Percentiles rank a stretch among this genome's conserved stretches.
These are phyloP conservation scores for Grigorovia jiainica DNA, from an alignment of 805 yeast species.

Conservation along the genomic window DNA sequence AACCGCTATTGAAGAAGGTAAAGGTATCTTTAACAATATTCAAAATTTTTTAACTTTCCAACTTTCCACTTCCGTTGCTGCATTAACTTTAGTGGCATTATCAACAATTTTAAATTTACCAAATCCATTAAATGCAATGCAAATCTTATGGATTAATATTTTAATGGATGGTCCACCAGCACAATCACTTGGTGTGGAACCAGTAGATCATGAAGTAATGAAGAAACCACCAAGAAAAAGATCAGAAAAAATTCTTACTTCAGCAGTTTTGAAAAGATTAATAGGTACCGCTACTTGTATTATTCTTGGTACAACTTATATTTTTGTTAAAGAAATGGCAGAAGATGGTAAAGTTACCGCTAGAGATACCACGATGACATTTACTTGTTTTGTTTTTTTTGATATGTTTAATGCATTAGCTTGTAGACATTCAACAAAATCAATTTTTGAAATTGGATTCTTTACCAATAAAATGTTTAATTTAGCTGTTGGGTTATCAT, in stretches of 20 bases:
- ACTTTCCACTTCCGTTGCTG: slow-evolving; percentile 92
- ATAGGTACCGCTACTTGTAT: slow-evolving; percentile 61
- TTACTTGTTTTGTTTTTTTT: slow-evolving; percentile 89
- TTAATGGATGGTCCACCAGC: slow-evolving; percentile 99
- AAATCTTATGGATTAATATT: slow-evolving; percentile 93
- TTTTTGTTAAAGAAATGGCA: slow-evolving; percentile 78
- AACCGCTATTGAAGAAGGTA: slow-evolving; percentile 93
- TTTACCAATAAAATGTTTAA: slow-evolving; percentile 82
- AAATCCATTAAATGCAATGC: slow-evolving; percentile 96
- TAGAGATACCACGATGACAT: slow-evolving; percentile 98
- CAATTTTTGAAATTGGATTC: slow-evolving; percentile 74
- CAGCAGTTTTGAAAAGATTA: slow-evolving; percentile 58
- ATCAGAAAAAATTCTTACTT: slow-evolving; percentile 73
- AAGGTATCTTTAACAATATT: slow-evolving; percentile 91
- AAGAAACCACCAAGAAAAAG: slow-evolving; percentile 90
- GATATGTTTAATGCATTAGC: slow-evolving; percentile 96
- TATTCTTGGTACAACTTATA: slow-evolving; percentile 83
- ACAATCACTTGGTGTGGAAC: slow-evolving; percentile 93
- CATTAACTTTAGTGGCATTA: slow-evolving; percentile 78
- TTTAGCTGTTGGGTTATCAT: slow-evolving; percentile 78
- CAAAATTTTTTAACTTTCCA: slow-evolving; percentile 94
- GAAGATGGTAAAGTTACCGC: slow-evolving; percentile 70
- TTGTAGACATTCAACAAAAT: slow-evolving; percentile 81
- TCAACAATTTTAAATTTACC: slow-evolving; percentile 82
- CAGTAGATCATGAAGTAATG: slow-evolving; percentile 94